Evolutionary conservation across 1,284 basidiomycete species (phyloP), one percentile per base, ranked within the genome.

Genomic region (Mycena sp.): DNA sequence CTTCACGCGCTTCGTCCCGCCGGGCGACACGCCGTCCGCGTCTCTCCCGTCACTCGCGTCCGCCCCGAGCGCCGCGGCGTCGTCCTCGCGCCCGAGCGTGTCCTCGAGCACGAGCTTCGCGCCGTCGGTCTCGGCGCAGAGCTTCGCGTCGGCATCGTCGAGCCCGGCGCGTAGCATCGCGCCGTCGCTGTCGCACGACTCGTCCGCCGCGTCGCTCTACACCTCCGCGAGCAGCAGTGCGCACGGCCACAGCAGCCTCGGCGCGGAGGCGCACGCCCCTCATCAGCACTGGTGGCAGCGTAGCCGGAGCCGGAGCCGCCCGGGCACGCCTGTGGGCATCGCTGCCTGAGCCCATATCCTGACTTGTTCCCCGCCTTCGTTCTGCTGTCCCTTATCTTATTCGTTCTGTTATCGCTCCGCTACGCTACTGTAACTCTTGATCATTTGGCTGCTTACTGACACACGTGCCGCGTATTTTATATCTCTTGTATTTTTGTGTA

Each of bases 1-100:
- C 10, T 90, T 90, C 74, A 90, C 88, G 29, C 81, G 86, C 62
- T 86, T 81, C 63, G 74, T 80, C 11, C 58, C 64, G 1, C 26
- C 50, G 7, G 63, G 52, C 11, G 17, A 58, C 21, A 19, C 35
- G 41, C 49, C 37, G 16, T 51, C 54, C 5, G 16, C 46, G n/a
- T n/a, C n/a, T n/a, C n/a, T n/a, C n/a, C n/a, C n/a, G n/a, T n/a
- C n/a, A n/a, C n/a, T n/a, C n/a, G n/a, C n/a, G n/a, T n/a, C n/a
- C n/a, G n/a, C n/a, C n/a, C 7, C 32, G 32, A 35, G 32, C 16
- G 19, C 38, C 2, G 16, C 35, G 11, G 10, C 30, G 16, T 37
- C 38, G 4, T 55, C 52, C 17, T 61, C 59, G 17, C 59, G 45
- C 28, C 44, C 58, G 28, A 16, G 12, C 26, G 9, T 49, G 25